These are phyloP conservation scores for Streptanthus diversifolius DNA, from an alignment of 345 rosid genomes.

Conservation along the genomic window DNA sequence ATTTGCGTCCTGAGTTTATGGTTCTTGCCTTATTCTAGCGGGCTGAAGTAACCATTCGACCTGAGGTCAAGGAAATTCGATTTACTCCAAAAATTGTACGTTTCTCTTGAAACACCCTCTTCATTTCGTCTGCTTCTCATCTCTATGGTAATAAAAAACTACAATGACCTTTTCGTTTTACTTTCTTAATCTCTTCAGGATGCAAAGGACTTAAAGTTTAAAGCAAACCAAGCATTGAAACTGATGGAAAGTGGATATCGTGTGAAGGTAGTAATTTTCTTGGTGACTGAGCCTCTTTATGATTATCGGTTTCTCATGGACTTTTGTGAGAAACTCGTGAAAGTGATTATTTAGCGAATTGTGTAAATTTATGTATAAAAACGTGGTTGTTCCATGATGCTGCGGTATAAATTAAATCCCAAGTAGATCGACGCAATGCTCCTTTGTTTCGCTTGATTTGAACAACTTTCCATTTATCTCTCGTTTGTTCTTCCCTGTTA, in stretches of 20 bases:
- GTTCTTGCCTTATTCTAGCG: constrained; percentile 21
- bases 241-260: constrained; percentile 81
- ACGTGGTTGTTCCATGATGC: neutral
- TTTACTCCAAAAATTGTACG: constrained; percentile 77
- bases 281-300: neutral
- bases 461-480: neutral
- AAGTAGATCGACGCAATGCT: neutral
- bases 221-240: constrained; percentile 59
- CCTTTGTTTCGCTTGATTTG: neutral
- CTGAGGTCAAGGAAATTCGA: constrained; percentile 64
- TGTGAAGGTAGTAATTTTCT: constrained; percentile 61
- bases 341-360: neutral
- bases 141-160: neutral
- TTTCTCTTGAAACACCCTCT: constrained; percentile 15
- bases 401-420: neutral
- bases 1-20: constrained; percentile 10
- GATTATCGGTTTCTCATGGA: neutral
- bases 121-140: neutral
- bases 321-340: neutral
- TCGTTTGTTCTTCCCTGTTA: neutral
- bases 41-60: constrained; percentile 29
- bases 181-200: constrained; percentile 49
- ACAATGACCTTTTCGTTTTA: neutral
- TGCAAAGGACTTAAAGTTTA: constrained; percentile 65
- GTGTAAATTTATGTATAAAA: neutral